These are phyloP conservation scores for Mycena sanguinolenta DNA, from an alignment of 768 basidiomycete genomes.

Conservation along the genomic window DNA sequence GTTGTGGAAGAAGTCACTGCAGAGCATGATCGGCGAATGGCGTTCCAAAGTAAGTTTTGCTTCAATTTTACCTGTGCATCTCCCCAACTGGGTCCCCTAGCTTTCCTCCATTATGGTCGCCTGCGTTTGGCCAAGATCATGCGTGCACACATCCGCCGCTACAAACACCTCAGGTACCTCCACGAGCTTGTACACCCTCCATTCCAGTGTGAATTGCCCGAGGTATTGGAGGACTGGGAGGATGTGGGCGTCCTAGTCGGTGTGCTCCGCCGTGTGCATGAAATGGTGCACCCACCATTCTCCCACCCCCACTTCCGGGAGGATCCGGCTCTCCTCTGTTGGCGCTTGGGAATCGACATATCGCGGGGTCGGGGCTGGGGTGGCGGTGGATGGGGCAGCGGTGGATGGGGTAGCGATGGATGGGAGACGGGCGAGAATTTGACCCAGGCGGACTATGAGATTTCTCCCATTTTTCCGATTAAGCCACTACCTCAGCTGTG, in stretches of 20 bases:
- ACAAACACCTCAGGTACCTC: background rate
- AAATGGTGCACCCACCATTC: background rate
- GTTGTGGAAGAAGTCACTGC: no score
- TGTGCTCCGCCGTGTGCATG: background rate
- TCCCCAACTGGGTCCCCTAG: background rate
- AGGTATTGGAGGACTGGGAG: no score
- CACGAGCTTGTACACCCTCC: background rate
- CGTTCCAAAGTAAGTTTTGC: background rate
- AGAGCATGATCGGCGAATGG: background rate
- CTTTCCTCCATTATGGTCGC: background rate
- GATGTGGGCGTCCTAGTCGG: background rate
- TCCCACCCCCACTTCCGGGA: conserved; percentile 4
- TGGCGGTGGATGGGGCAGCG: no score
- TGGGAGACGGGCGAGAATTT: no score
- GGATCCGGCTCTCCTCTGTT: background rate
- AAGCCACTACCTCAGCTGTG: no score
- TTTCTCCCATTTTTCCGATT: no score
- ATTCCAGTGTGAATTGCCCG: no score
- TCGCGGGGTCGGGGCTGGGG: no score
- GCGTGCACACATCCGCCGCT: background rate
- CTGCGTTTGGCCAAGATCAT: background rate
- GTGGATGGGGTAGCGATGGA: no score
- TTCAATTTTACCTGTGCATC: no score
- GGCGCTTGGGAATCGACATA: no score
- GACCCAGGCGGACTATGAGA: no score